These are phyloP conservation scores for Lentinula aciculospora DNA, from an alignment of 768 basidiomycete genomes.

Conservation along the genomic window DNA sequence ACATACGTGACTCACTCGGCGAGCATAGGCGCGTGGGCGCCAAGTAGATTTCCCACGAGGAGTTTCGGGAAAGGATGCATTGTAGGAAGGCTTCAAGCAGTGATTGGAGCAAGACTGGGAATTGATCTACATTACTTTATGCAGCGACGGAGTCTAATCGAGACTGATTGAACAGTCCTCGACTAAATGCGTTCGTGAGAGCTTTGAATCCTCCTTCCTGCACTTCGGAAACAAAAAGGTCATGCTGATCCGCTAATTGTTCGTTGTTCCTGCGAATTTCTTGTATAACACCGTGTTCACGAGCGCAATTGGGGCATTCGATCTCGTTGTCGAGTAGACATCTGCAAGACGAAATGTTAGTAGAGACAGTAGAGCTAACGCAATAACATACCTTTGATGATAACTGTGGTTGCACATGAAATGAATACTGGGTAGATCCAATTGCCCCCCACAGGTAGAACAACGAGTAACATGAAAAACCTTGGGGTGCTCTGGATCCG, in stretches of 20 bases:
- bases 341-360: conserved; percentile 30
- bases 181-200: conserved; percentile 64
- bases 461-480: conserved; percentile 96
- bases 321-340: conserved; percentile 87
- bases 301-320: conserved; percentile 86
- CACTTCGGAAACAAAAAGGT: conserved; percentile 73
- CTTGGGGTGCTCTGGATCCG: conserved; percentile 70
- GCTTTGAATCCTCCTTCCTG: conserved; percentile 68
- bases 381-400: conserved; percentile 71
- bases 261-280: conserved; percentile 89
- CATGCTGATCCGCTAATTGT: conserved; percentile 75
- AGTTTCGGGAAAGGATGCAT: not conserved
- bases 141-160: conserved; percentile 3
- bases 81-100: not conserved
- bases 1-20: not conserved
- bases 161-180: conserved; percentile 42
- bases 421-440: conserved; percentile 91
- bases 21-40: not conserved
- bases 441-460: conserved; percentile 80
- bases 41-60: not conserved
- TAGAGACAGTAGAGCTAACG: not conserved
- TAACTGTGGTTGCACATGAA: conserved; percentile 99
- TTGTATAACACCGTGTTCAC: conserved; percentile 82
- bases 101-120: not conserved
- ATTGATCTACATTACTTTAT: not conserved